These are phyloP conservation scores for Alnus rubra DNA, from an alignment of 306 rosid species.

Conservation along the genomic window DNA sequence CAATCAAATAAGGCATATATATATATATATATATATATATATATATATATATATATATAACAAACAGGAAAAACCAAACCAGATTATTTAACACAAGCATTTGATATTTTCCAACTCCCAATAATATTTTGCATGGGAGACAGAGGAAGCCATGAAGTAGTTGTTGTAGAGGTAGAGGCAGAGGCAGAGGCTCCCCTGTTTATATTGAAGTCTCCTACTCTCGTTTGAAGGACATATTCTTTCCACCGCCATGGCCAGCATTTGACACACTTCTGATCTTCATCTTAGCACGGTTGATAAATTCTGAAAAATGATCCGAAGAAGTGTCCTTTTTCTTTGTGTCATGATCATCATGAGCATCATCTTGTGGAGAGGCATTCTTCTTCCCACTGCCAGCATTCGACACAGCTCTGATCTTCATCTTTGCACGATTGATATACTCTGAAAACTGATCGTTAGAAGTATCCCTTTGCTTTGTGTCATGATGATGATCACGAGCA, in stretches of 20 bases:
- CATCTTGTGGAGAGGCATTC: slow-evolving; percentile 17
- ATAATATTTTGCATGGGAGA: neutral
- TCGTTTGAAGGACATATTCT: slow-evolving; percentile 35
- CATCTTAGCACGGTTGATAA: slow-evolving; percentile 38
- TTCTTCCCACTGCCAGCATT: neutral
- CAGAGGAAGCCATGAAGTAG: neutral
- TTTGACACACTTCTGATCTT: slow-evolving; percentile 46
- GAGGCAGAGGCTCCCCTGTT: slow-evolving; percentile 5
- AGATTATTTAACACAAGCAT: neutral
- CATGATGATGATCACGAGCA: neutral
- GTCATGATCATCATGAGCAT: slow-evolving; percentile 14
- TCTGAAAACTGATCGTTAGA: slow-evolving; percentile 42
- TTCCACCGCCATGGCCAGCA: slow-evolving; percentile 13
- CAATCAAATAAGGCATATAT: neutral
- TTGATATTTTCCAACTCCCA: neutral
- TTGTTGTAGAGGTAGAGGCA: slow-evolving; percentile 3
- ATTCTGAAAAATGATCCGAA: slow-evolving; percentile 46
- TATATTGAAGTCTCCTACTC: slow-evolving; percentile 14
- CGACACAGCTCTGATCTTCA: slow-evolving; percentile 37
- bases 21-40: too few relatives aligned
- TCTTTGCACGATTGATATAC: slow-evolving; percentile 42
- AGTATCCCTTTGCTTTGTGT: slow-evolving; percentile 26
- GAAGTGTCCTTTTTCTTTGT: slow-evolving; percentile 28
- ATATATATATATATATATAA: neutral
- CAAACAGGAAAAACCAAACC: neutral